These are phyloP conservation scores for Gymnopus androsaceus DNA, from an alignment of 1,284 basidiomycete genomes.

Conservation along the genomic window DNA sequence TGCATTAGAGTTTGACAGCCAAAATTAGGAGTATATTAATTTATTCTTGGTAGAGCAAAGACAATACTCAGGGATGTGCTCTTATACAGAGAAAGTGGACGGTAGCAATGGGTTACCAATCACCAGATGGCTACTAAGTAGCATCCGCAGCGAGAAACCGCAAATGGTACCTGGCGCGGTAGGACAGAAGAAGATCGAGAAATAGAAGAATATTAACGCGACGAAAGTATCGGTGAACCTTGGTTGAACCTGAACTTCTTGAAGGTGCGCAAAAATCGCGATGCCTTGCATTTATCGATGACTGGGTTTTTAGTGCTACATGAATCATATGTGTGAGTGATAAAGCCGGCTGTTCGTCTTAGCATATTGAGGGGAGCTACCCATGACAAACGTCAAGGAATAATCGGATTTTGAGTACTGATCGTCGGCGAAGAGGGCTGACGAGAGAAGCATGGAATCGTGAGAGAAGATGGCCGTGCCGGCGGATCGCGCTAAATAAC, in stretches of 20 bases:
- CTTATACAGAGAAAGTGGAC: not conserved
- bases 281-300: slow-evolving; percentile 12
- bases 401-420: too few relatives aligned
- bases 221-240: slow-evolving; percentile 12
- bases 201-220: not conserved
- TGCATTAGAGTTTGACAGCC: slow-evolving; percentile 15
- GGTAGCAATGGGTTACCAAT: not conserved
- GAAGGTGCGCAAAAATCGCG: slow-evolving; percentile 20
- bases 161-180: not conserved
- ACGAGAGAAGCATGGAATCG: not conserved
- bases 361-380: not conserved
- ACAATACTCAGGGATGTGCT: not conserved
- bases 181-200: not conserved
- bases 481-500: slow-evolving; percentile 2
- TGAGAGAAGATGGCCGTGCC: not conserved
- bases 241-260: slow-evolving; percentile 4
- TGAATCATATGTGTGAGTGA: not conserved
- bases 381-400: slow-evolving; percentile 3
- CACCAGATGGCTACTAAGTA: too few relatives aligned
- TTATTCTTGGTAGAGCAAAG: not conserved
- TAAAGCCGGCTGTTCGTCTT: not conserved
- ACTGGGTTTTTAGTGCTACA: not conserved
- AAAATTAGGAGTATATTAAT: slow-evolving; percentile 10
- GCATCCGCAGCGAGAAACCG: not conserved
- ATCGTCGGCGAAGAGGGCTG: not conserved